Evolutionary conservation across 768 basidiomycete genomes (phyloP), one percentile per base, ranked within the genome.

Genomic region (Chiua virens): DNA sequence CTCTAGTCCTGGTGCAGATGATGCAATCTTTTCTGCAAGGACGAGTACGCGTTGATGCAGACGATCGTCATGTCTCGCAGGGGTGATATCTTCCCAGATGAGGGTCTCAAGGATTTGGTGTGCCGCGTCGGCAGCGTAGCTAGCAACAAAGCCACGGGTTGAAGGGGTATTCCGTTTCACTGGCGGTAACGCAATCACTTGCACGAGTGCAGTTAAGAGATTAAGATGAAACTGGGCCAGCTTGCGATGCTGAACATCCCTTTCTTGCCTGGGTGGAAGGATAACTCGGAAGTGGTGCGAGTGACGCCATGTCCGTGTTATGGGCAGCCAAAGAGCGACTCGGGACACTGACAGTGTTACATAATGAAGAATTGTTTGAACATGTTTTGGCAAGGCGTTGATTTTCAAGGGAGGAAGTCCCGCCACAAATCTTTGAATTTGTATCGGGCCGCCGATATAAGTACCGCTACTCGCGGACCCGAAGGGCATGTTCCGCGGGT

Each of bases 81-180:
- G 53, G 5, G 58, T 50, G 7, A 58, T 25, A 17, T 62, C 53
- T 22, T 70, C 72, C 87, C 87, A 89, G 53, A 89, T 82, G 32
- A 89, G 71, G 9, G 69, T 56, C 41, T 85, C 75, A 2, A 89
- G 72, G 8, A 59, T 60, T 35, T 78, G 75, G 22, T 76, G 71
- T 9, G 87, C 85, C 1, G 67, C 66, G 56, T 88, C 82, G 50
- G 75, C 73, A 13, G 75, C 78, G 54, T 85, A 90, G 8, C 79
- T 79, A 14, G 77, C 70, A 39, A 89, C 18, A 60, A 86, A 88
- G 3, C 63, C 59, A 18, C 71, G 68, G 2, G 78, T 73, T 0
- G 80, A 70, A 1, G 74, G 63, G 0, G 70, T 73, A 50, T 81
- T 73, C 7, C 73, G 72, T 55, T 83, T 78, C 0, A 69, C 58